Base-by-base conservation (phyloP, 305 asterid species). In the Solanum hybrid region DNA sequence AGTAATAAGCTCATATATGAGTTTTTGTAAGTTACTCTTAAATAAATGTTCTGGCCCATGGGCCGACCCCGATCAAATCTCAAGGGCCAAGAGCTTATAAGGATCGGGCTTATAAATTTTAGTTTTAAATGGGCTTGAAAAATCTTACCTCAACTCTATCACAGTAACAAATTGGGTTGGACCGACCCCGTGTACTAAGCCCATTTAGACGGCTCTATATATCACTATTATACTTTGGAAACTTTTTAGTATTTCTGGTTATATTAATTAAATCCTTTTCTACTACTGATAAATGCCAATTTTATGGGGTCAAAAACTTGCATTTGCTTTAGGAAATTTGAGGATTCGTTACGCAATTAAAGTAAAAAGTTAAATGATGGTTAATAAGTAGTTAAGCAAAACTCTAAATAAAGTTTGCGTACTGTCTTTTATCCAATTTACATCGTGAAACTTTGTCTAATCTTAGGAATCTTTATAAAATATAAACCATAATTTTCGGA, bases 311-410 rank as follows among this genome's bases (percentile, higher is more conserved):
- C 71, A 2, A 40, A n/a, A 40, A 26, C 87, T 40, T 26, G 4
- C 26, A 42, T 42, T 40, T 81, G 69, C 86, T 81, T 40, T 81
- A 39, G 22, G 24, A 81, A 40, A 40, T 26, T 81, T 81, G 69
- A 81, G 67, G 86, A 39, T 81, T 82, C 13, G 71, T 82, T 28
- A 40, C 71, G 87, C 87, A 42, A 42, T 28, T 28, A 83, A 82
- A 28, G 36, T 83, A 67, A 83, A 83, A 81, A 28, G 87, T 46
- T 83, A 83, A 28, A 83, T 83, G 39, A 40, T 40, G 69, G 35
- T 82, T 82, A 82, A 82, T 82, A 29, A 34, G 64, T 40, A 29
- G 26, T 83, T 29, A 46, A 83, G 73, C 71, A 83, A 46, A 29
- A 46, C 39, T 51, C 18, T 51, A 83, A 42, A 51, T 83, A 10